Base-by-base conservation (phyloP, 2,329 filamentous ascomycete species). In the Salinomyces thailandicus region DNA sequence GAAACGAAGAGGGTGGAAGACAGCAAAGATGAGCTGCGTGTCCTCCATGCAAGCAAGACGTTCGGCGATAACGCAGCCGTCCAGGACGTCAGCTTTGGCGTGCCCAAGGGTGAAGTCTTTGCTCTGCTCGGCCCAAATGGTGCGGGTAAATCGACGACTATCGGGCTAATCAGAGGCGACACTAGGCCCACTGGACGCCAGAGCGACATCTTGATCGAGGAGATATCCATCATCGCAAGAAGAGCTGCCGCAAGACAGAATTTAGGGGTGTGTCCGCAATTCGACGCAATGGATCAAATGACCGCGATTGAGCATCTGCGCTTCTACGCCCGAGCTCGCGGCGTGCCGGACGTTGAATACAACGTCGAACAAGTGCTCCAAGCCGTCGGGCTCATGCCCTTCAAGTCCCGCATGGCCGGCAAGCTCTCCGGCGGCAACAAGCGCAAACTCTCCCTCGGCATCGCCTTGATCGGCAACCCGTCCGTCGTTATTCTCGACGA, bases 381-480 rank as follows among this genome's bases (percentile, higher is more conserved):
- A 22, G 86, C 86, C 1, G 86, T 94, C 1, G 85, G 86, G 0
- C 69, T 95, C 0, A 62, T 70, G 5, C 69, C 72, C 0, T 93
- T 86, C 62, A 66, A 73, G 3, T 68, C 75, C 5, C 75, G 85
- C 17, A 85, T 89, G 72, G 87, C 84, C 0, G 71, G 73, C 37
- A 81, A 82, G 31, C 71, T 95, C 0, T 89, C 82, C 0, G 87
- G 89, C 6, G 89, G 89, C 18, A 95, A 94, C 63, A 93, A 93
- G 64, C 72, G 87, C n/a, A 96, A 95, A 60, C 67, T 96, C 1
- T 85, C 77, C 13, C 71, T 95, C 0, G 87, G 82, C 3, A 93
- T 95, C 37, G 87, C 89, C 0, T 66, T 96, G 1, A 93, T 94
- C 73, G 89, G 87, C 3, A 93, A 95, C 50, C 87, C 87, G 0